Base-by-base conservation (phyloP, 1,284 basidiomycete genomes). In the Sporisorium exsertum region DNA sequence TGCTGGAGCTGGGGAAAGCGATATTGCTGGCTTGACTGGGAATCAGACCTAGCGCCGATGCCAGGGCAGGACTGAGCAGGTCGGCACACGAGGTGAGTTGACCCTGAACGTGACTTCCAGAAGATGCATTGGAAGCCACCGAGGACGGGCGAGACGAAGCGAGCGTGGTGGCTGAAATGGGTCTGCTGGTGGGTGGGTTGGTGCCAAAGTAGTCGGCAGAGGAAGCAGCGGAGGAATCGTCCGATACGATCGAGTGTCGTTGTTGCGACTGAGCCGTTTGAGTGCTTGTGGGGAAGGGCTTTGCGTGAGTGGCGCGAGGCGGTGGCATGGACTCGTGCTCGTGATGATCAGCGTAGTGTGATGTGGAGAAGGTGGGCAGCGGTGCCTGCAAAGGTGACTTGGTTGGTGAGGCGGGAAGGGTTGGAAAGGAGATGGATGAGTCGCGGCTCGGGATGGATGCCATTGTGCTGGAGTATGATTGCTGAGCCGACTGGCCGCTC, bases 141-240 rank as follows among this genome's bases (percentile, higher is more conserved):
- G 72, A 76, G 7, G 79, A 77, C 9, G 79, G 79, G 2, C 78
- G 63, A 40, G 75, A 78, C 20, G 75, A 67, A n/a, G 78, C 59
- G 16, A 68, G 45, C 2, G 68, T 69, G 15, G 72, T 72, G 32
- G 50, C 58, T 3, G 74, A 77, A 49, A 65, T 62, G 12, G 74
- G 74, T 20, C 69, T 51, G 47, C 62, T 69, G 56, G 53, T 62
- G 49, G 56, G 54, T 1, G 54, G 49, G 27, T 42, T 45, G 37
- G 27, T 51, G 22, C 53, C 53, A 42, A 64, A 60, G 52, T 58
- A 69, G 20, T 64, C 69, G 22, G 65, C 55, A 13, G 74, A 77
- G 15, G 74, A 72, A 24, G 62, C 63, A 13, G 68, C 60, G 3
- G 73, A 71, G 2, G 69, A 72, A 33, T 77, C 70, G 35, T 72